Conservation (phyloP, 148 eudicot genomes). For the Silene conica region DNA sequence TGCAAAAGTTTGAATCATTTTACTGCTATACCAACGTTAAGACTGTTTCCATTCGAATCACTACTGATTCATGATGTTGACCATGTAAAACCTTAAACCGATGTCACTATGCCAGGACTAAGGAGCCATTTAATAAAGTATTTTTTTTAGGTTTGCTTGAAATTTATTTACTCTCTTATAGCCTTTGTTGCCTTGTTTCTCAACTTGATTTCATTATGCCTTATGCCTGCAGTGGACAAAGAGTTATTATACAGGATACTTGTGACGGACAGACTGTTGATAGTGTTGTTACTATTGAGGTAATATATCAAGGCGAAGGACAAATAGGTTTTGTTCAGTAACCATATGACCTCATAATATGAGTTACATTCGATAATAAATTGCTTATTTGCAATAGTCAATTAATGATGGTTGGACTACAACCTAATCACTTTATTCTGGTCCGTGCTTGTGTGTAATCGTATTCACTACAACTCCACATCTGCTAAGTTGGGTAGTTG, state of each 20-base stretch:
- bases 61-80: neutral
- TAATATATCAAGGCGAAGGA: constrained; percentile 25
- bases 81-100: neutral
- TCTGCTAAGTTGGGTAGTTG: neutral
- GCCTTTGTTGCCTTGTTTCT: neutral
- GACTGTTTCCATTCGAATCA: neutral
- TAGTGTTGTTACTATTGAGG: constrained; percentile 77
- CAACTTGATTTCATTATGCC: constrained; percentile 17
- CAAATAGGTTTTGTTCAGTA: constrained; percentile 3
- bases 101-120: neutral
- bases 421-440: neutral
- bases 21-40: neutral
- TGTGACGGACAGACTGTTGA: constrained; percentile 51
- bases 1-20: neutral
- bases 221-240: constrained; percentile 70
- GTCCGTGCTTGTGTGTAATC: neutral
- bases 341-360: neutral
- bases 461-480: neutral
- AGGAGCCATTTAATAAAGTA: neutral
- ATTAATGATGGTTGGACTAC: neutral
- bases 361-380: neutral
- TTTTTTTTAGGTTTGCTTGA: neutral
- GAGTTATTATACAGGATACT: constrained; percentile 65
- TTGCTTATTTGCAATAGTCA: neutral
- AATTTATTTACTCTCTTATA: neutral